Evolutionary conservation across 2,329 filamentous ascomycete genomes (phyloP).

Genomic region (Zymoseptoria passerinii): DNA sequence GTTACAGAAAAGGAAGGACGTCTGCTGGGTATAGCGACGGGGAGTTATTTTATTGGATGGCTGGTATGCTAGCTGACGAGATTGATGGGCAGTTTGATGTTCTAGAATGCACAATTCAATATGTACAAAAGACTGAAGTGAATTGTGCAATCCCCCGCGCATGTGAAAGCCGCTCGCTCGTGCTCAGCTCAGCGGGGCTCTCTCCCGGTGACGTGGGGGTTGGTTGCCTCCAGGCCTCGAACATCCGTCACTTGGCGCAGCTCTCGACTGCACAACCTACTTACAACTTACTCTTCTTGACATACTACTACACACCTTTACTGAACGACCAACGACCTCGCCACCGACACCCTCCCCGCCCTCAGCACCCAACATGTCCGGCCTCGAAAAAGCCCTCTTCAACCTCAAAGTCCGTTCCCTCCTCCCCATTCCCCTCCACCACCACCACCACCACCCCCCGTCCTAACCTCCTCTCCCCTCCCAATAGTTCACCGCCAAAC

Average conservation of each 20-base stretch:
- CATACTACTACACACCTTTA: too few species aligned
- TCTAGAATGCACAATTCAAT: neutral
- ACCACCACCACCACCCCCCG: neutral
- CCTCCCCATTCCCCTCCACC: neutral
- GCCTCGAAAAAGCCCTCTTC: constrained; percentile 54
- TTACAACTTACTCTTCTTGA: neutral
- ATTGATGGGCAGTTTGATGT: neutral
- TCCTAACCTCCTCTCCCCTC: constrained; percentile 18
- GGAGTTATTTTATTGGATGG: neutral
- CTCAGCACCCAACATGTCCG: constrained; percentile 42
- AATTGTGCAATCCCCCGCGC: neutral
- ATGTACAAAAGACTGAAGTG: neutral
- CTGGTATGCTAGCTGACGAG: neutral
- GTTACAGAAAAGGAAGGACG: neutral
- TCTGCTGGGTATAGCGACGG: neutral
- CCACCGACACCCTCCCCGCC: neutral
- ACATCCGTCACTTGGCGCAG: neutral
- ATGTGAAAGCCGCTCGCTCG: neutral
- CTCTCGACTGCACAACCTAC: neutral
- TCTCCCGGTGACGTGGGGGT: neutral
- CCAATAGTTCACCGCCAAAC: constrained; percentile 55
- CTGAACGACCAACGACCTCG: neutral
- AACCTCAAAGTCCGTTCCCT: constrained; percentile 47
- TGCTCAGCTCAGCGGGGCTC: neutral
- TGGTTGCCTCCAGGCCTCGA: neutral